Conservation (phyloP, 768 basidiomycete species). For the Exsudoporus frostii region DNA sequence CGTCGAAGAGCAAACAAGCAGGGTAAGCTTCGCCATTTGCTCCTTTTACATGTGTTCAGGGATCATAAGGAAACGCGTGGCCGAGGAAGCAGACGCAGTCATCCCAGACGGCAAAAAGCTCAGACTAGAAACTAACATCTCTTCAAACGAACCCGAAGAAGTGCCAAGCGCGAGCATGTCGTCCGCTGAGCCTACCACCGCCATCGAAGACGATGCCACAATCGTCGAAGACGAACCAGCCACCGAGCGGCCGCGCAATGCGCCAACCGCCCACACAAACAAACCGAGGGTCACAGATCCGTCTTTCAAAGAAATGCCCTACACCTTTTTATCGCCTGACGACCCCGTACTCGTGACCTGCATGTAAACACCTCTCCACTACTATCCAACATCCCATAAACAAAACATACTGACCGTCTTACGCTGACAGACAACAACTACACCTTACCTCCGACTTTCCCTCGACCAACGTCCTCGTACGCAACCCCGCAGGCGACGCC, state of each 20-base stretch:
- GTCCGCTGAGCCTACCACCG: neutral
- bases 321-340: slow-evolving; percentile 69
- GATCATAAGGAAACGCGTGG: slow-evolving; percentile 42
- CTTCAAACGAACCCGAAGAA: slow-evolving; percentile 3
- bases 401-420: neutral
- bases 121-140: slow-evolving; percentile 34
- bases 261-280: neutral
- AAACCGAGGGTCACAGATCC: slow-evolving; percentile 25
- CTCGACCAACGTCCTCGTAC: slow-evolving; percentile 71
- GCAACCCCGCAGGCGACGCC: slow-evolving; percentile 72
- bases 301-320: slow-evolving; percentile 87
- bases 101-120: slow-evolving; percentile 51
- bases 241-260: neutral
- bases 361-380: slow-evolving; percentile 54
- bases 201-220: slow-evolving; percentile 1
- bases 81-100: slow-evolving; percentile 39
- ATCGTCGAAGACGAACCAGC: slow-evolving; percentile 1
- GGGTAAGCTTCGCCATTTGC: slow-evolving; percentile 6
- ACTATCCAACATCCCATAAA: neutral
- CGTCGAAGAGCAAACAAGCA: slow-evolving; percentile 3
- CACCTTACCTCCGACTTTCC: slow-evolving; percentile 73
- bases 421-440: slow-evolving; percentile 59
- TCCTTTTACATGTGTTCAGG: neutral
- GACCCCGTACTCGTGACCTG: slow-evolving; percentile 70
- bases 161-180: slow-evolving; percentile 3